Conservation (phyloP, 768 basidiomycete species). For the Lepiota subincarnata region DNA sequence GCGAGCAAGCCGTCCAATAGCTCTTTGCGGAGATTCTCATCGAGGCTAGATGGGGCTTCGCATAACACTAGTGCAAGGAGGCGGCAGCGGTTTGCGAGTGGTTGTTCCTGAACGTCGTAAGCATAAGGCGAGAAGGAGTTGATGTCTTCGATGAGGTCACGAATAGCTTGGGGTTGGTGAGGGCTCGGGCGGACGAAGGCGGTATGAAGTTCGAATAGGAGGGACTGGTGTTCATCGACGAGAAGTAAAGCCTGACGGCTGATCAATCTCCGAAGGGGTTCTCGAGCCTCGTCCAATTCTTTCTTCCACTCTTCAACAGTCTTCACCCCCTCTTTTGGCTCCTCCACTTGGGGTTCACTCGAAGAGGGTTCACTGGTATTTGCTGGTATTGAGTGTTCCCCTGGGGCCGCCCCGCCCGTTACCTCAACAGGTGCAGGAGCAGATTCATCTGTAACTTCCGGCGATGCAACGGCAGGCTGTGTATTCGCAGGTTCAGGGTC, state of each 20-base stretch:
- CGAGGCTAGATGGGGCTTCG: conserved; percentile 63
- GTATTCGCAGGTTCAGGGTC: conserved; percentile 49
- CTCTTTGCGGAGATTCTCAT: conserved; percentile 45
- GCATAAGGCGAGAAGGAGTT: conserved; percentile 60
- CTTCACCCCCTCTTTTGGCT: conserved; percentile 26
- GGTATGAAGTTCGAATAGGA: conserved; percentile 84
- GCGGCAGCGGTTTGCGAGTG: conserved; percentile 77
- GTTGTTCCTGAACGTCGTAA: conserved; percentile 69
- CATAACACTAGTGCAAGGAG: conserved; percentile 80
- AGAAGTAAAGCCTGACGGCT: conserved; percentile 69
- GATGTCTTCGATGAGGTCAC: conserved; percentile 74
- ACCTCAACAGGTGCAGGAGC: conserved; percentile 15
- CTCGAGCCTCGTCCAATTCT: conserved; percentile 62
- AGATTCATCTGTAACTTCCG: conserved; percentile 23
- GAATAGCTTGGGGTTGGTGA: conserved; percentile 63
- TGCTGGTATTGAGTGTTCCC: background rate
- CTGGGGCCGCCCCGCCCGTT: background rate
- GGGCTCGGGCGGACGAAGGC: conserved; percentile 70
- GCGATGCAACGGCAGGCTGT: conserved; percentile 17
- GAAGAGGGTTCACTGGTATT: background rate
- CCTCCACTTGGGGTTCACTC: background rate
- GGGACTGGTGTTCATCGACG: conserved; percentile 81
- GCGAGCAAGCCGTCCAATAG: conserved; percentile 70
- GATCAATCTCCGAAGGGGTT: conserved; percentile 60
- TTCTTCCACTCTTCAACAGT: conserved; percentile 59